These are phyloP conservation scores for Tetraselmis chui DNA, from an alignment of 139 green algal species.

Conservation along the genomic window DNA sequence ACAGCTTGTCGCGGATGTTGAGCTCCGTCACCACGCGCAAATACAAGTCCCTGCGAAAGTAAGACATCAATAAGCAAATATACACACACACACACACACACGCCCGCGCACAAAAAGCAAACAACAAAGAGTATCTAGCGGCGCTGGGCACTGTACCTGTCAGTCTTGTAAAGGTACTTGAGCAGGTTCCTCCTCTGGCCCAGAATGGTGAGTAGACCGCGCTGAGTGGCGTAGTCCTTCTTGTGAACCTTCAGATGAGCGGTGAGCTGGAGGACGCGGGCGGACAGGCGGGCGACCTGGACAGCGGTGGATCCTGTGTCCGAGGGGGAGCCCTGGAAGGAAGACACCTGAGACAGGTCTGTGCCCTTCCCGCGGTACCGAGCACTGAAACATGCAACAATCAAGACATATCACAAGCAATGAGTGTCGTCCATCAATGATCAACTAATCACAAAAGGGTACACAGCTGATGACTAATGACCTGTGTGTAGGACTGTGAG, in stretches of 20 bases:
- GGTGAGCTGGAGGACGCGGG: conserved; percentile 51
- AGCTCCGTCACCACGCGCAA: background rate
- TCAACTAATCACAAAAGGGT: too few species aligned
- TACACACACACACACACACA: too few species aligned
- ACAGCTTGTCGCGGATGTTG: background rate
- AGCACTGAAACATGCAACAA: conserved; percentile 14
- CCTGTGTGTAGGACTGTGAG: background rate
- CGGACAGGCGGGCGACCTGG: conserved; percentile 44
- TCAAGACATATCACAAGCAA: too few species aligned
- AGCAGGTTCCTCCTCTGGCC: conserved; percentile 52
- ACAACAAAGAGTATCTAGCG: background rate
- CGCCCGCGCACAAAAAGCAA: background rate
- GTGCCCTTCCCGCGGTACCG: conserved; percentile 41
- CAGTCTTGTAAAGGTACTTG: conserved; percentile 56
- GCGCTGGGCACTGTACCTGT: background rate
- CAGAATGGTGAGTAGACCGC: conserved; percentile 56
- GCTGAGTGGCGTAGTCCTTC: conserved; percentile 52
- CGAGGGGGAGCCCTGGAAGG: conserved; percentile 23
- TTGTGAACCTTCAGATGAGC: conserved; percentile 47
- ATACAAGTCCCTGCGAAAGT: background rate
- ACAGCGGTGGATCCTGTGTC: conserved; percentile 51
- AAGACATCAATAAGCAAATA: background rate
- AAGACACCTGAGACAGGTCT: conserved; percentile 34
- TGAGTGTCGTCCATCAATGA: too few species aligned
- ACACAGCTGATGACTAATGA: background rate